These are phyloP conservation scores for Plasmodium inui DNA, from an alignment of 169 alveolate genomes.

Conservation along the genomic window DNA sequence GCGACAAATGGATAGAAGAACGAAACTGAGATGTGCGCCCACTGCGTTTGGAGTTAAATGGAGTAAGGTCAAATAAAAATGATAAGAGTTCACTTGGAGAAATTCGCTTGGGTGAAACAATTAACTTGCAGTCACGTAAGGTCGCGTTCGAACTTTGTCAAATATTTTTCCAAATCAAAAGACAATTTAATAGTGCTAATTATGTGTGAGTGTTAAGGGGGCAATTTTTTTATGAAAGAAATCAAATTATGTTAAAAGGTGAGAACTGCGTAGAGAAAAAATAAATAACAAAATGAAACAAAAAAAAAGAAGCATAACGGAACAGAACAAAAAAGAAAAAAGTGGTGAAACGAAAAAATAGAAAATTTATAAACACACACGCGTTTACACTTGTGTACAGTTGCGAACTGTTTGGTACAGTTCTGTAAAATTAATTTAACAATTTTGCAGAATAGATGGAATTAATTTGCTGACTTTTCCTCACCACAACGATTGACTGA, in stretches of 20 bases:
- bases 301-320: neutral
- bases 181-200: conserved; percentile 3
- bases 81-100: neutral
- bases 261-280: conserved; percentile 25
- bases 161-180: conserved; percentile 24
- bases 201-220: neutral
- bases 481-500: neutral
- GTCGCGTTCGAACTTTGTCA: neutral
- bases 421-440: conserved; percentile 15
- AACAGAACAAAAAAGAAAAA: neutral
- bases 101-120: conserved; percentile 16
- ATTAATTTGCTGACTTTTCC: conserved; percentile 8
- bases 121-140: conserved; percentile 4
- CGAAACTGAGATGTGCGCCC: conserved; percentile 1
- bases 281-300: conserved; percentile 10
- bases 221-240: conserved; percentile 8
- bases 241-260: conserved; percentile 21
- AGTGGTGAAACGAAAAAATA: neutral
- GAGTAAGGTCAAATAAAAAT: conserved; percentile 1
- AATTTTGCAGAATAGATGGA: neutral
- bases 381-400: neutral
- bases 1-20: conserved; percentile 2
- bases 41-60: conserved; percentile 4
- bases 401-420: neutral
- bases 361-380: conserved; percentile 3